Base-by-base conservation (phyloP, 2,329 filamentous ascomycete species). In the Botrytis fragariae region DNA sequence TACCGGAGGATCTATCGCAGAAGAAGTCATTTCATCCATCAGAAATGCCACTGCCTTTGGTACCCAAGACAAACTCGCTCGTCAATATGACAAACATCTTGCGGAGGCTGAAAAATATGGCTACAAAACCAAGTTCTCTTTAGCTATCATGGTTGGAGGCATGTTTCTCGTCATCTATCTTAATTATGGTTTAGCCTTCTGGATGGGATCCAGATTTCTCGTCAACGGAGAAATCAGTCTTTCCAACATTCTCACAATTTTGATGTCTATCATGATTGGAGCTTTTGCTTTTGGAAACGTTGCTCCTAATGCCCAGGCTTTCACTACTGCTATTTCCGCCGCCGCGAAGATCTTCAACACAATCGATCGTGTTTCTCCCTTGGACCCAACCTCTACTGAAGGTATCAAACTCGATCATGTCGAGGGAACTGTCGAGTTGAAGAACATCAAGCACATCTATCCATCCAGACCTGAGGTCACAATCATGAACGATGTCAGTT, bases 1-100 rank as follows among this genome's bases (percentile, higher is more conserved):
- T 39, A 86, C 90, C 67, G 95, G 95, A 76, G 95, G 95, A 73
- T 95, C 92, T 2, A 88, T 98, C 20, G 95, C 94, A 6, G 96
- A 98, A 80, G 96, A 99, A 83, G 95, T 98, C 71, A 88, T 99
- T 79, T 95, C 93, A 82, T 98, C 95, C 1, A 92, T 98, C 77
- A 91, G 96, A 76, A 98, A 97, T 80, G 93, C 95, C 10, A 90
- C 93, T 12, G 96, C 96, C 44, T 99, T 98, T 79, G 94, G 94
- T 61, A 98, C 95, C 0, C 95, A 98, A 82, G 92, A 95, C 72
- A 94, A 95, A 76, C 87, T 98, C n/a, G 93, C 95, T 18, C 87
- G 87, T 75, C 92, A 95, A 81, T 98, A 98, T 81, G 93, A 97
- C 78, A 81, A 80, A 3, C 93, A 97, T 81, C 85, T 98, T 45